Percentiles rank a stretch among this genome's conserved stretches.
These are phyloP conservation scores for Cucurbita argyrosperma DNA, from an alignment of 306 rosid genomes.

Conservation along the genomic window DNA sequence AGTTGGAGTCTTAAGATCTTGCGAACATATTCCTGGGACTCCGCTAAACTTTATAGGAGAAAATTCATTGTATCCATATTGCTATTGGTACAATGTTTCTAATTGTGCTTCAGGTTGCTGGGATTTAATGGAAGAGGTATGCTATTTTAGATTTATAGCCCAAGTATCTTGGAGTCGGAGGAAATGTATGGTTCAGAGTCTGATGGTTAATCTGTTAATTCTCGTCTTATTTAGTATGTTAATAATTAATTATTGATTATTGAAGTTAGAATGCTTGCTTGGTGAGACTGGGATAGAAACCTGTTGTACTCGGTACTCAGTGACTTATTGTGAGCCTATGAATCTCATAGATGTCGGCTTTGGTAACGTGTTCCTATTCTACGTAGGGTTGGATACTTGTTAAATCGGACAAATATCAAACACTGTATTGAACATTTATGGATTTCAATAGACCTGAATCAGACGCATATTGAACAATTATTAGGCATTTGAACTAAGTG, in stretches of 20 bases:
- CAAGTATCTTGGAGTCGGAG: background rate
- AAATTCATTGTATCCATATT: slow-evolving; percentile 8
- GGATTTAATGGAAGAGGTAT: slow-evolving; percentile 10
- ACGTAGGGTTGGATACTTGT: background rate
- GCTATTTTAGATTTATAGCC: background rate
- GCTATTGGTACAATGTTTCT: slow-evolving; percentile 7
- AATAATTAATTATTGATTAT: background rate
- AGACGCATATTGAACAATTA: background rate
- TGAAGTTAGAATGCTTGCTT: background rate
- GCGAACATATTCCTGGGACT: background rate
- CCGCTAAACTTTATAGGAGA: background rate
- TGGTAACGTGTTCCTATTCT: background rate
- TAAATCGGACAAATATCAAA: background rate
- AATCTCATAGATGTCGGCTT: background rate
- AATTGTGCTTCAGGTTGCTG: slow-evolving; percentile 5
- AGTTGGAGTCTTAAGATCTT: background rate
- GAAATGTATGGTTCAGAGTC: background rate
- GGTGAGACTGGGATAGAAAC: background rate
- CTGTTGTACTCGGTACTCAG: background rate
- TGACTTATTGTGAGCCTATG: background rate
- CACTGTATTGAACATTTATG: background rate
- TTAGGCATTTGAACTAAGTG: background rate
- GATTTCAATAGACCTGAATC: background rate
- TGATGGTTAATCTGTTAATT: background rate
- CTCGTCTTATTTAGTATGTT: background rate